A percentile compares a stretch with the other conserved stretches of the same genome.
Conservation (phyloP, 1,284 basidiomycete species). For the Puccinia triticina region DNA sequence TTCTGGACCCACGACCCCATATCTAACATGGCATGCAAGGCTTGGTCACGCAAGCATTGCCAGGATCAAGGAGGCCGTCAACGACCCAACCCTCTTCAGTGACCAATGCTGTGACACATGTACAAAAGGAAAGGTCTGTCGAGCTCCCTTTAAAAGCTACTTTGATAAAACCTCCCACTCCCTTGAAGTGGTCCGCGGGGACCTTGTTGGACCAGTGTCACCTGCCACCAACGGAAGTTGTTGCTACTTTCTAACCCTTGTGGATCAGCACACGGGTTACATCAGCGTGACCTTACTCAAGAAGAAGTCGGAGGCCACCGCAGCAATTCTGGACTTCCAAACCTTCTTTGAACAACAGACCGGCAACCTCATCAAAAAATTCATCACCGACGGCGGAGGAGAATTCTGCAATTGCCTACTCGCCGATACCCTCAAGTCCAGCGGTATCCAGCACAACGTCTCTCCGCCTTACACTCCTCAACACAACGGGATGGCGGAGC, state of each 20-base stretch:
- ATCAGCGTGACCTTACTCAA: background rate
- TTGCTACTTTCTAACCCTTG: conserved; percentile 1
- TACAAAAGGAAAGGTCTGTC: conserved; percentile 1
- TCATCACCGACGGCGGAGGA: conserved; percentile 16
- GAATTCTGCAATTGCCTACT: background rate
- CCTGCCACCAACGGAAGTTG: background rate
- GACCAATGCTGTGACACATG: background rate
- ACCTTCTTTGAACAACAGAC: conserved; percentile 6
- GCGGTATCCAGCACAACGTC: too few species aligned
- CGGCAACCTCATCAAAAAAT: background rate
- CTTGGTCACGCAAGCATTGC: background rate
- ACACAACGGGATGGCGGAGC: too few species aligned
- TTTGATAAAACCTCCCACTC: background rate
- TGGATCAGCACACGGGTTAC: background rate
- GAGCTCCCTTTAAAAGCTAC: background rate
- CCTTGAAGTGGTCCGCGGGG: conserved; percentile 11
- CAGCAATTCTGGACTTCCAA: background rate
- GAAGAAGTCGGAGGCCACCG: background rate
- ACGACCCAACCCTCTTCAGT: too few species aligned
- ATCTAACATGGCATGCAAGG: background rate
- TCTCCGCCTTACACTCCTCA: too few species aligned
- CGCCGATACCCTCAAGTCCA: too few species aligned
- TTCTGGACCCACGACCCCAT: background rate
- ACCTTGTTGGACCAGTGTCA: conserved; percentile 13
- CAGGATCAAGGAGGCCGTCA: background rate